A percentile compares a stretch with the other conserved stretches of the same genome.
Evolutionary conservation across 2,329 filamentous ascomycete genomes (phyloP).

Genomic region (Aplosporella prunicola): DNA sequence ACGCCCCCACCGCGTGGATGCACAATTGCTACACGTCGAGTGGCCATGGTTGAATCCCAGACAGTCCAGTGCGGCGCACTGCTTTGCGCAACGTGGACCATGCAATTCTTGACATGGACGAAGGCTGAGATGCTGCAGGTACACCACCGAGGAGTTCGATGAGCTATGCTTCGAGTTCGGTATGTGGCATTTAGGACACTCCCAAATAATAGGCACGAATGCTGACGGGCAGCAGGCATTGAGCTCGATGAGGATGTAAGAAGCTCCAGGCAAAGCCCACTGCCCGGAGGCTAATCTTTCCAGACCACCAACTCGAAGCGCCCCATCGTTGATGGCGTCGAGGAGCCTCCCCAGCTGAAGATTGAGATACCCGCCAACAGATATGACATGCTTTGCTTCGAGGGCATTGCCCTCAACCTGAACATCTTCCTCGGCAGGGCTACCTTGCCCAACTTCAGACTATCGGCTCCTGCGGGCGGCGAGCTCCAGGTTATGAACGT

Average conservation of each 20-base stretch:
- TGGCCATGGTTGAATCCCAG: too few species aligned
- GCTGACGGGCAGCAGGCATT: slow-evolving; percentile 45
- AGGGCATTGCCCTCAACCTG: slow-evolving; percentile 89
- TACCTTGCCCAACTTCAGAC: slow-evolving; percentile 66
- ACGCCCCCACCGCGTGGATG: too few species aligned
- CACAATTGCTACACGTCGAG: too few species aligned
- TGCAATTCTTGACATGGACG: background rate
- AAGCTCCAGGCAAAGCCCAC: background rate
- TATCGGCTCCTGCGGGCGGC: slow-evolving; percentile 62
- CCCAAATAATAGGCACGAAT: background rate
- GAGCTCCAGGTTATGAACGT: slow-evolving; percentile 75
- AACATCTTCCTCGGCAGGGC: slow-evolving; percentile 83
- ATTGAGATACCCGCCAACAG: slow-evolving; percentile 95
- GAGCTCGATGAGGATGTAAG: slow-evolving; percentile 85
- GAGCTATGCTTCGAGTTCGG: slow-evolving; percentile 97
- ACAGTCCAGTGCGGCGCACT: slow-evolving; percentile 19
- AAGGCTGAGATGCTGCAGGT: slow-evolving; percentile 39
- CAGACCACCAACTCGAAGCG: slow-evolving; percentile 64
- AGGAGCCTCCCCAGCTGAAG: slow-evolving; percentile 87
- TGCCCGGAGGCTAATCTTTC: slow-evolving; percentile 6
- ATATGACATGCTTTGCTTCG: slow-evolving; percentile 92
- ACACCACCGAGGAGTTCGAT: slow-evolving; percentile 91
- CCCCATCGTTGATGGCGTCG: slow-evolving; percentile 64
- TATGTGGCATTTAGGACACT: slow-evolving; percentile 21
- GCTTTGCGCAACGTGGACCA: background rate